Evolutionary conservation across 768 basidiomycete species (phyloP).

Genomic region (Xerocomellus intermedius): DNA sequence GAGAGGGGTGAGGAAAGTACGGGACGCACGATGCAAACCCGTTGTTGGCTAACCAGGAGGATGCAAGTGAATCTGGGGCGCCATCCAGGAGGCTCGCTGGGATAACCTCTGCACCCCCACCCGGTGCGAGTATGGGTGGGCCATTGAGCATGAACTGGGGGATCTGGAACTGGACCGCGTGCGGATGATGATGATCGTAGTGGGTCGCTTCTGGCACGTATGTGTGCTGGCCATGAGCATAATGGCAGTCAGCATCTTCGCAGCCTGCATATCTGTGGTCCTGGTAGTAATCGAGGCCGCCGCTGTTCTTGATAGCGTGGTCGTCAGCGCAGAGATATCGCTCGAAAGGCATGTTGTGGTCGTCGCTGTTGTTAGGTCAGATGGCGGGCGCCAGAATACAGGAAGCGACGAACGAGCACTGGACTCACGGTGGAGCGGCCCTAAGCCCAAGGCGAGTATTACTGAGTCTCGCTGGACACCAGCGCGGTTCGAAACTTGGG

Average conservation of each 20-base stretch:
- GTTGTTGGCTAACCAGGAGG: constrained; percentile 52
- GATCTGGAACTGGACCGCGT: constrained; percentile 53
- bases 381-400: not conserved
- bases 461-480: not conserved
- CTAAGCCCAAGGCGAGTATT: not conserved
- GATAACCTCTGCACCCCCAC: constrained; percentile 75
- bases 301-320: not conserved
- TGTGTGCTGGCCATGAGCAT: not conserved
- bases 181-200: constrained; percentile 12
- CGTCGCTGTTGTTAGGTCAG: constrained; percentile 2
- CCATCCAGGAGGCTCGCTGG: constrained; percentile 41
- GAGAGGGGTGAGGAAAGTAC: not conserved
- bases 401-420: not conserved
- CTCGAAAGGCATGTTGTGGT: constrained; percentile 40
- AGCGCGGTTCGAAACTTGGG: not conserved
- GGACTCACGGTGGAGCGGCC: not conserved
- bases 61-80: constrained; percentile 27
- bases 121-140: constrained; percentile 60
- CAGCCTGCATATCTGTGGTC: constrained; percentile 7
- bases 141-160: constrained; percentile 62
- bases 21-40: constrained; percentile 37
- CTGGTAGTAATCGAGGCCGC: constrained; percentile 9
- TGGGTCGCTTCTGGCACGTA: not conserved
- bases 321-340: constrained; percentile 36
- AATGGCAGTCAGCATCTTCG: constrained; percentile 16